Percentiles rank a stretch among this genome's conserved stretches.
These are phyloP conservation scores for Ramaria rubella DNA, from an alignment of 768 basidiomycete species.

Conservation along the genomic window DNA sequence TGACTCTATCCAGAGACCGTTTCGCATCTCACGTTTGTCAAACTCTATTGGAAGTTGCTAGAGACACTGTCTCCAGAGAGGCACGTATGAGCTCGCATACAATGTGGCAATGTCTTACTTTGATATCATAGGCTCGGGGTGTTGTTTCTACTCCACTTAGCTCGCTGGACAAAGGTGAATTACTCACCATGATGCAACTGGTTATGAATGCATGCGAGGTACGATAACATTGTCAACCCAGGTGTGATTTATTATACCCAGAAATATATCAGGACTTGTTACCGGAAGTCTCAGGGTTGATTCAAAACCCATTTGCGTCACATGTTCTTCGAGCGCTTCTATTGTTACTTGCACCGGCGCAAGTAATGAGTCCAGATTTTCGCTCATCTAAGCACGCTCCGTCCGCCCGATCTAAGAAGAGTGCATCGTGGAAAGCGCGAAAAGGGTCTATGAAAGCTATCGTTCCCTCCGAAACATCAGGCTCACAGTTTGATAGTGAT, in stretches of 20 bases:
- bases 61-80: constrained; percentile 63
- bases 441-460: constrained; percentile 80
- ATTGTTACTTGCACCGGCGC: constrained; percentile 61
- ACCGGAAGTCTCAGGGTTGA: constrained; percentile 51
- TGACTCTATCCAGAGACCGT: constrained; percentile 62
- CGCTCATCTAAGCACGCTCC: constrained; percentile 31
- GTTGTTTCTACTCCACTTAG: constrained; percentile 45
- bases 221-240: constrained; percentile 19
- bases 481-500: constrained; percentile 33
- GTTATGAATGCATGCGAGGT: constrained; percentile 62
- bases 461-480: constrained; percentile 41
- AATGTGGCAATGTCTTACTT: neutral
- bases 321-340: constrained; percentile 83
- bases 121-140: constrained; percentile 40
- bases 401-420: constrained; percentile 73
- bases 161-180: constrained; percentile 50
- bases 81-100: constrained; percentile 28
- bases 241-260: neutral
- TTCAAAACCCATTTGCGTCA: constrained; percentile 85
- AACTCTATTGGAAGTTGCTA: constrained; percentile 68
- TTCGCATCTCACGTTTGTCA: constrained; percentile 97
- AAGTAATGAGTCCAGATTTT: constrained; percentile 28
- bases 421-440: constrained; percentile 70
- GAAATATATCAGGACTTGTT: constrained; percentile 69
- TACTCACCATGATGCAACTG: constrained; percentile 58